phyloP scores from a whole-genome alignment of 176 grass and related monocot species.

The Musa schizocarpa region DNA sequence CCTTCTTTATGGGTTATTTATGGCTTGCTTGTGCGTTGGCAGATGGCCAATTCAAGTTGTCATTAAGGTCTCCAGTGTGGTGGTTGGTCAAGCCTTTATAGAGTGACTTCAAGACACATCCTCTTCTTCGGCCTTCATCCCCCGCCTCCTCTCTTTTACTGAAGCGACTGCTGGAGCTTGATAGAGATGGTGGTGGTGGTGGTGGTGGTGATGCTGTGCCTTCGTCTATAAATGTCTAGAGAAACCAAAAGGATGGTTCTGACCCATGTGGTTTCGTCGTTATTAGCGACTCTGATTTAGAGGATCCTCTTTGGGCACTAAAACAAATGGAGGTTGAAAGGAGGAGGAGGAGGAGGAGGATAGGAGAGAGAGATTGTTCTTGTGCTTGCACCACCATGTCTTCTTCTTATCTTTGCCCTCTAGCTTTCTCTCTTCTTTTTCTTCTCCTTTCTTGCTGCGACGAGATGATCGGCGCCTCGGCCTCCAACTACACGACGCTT shows the following conservation, averaged over 20 bases:
- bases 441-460: conserved; percentile 17
- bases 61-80: conserved; percentile 10
- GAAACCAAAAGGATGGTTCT: conserved; percentile 21
- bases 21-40: not conserved
- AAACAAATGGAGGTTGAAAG: conserved; percentile 23
- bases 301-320: conserved; percentile 5
- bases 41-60: conserved; percentile 13
- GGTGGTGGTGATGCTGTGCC: not conserved
- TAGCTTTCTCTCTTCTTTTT: conserved; percentile 2
- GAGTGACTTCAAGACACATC: not conserved
- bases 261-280: conserved; percentile 14
- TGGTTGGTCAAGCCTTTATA: conserved; percentile 31
- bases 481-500: conserved; percentile 18
- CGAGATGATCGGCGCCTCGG: not conserved
- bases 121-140: not conserved
- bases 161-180: conserved; percentile 9
- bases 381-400: not conserved
- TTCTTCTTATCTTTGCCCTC: conserved; percentile 18
- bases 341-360: not conserved
- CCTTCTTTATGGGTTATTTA: not conserved
- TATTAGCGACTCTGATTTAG: conserved; percentile 2
- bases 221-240: not conserved
- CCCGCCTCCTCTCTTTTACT: conserved; percentile 11
- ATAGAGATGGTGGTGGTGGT: not conserved
- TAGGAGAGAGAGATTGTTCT: conserved; percentile 8